Evolutionary conservation across 2,329 filamentous ascomycete genomes (phyloP), one percentile per base, ranked within the genome.

Genomic region (Daldinia eschscholtzii): DNA sequence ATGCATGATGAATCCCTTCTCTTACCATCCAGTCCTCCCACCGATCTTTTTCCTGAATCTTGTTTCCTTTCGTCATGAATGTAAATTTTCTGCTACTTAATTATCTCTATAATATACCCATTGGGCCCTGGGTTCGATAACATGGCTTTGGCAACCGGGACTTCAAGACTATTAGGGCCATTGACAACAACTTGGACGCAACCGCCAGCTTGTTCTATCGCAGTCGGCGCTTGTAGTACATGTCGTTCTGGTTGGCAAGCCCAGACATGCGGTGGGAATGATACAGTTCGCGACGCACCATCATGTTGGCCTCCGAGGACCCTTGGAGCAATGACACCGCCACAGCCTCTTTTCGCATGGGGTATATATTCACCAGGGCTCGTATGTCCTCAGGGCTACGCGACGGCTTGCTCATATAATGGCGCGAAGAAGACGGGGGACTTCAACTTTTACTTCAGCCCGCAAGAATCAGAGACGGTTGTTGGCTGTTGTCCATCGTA

Each of bases 401-500:
- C 56, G 30, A 52, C 65, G 2, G 65, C 65, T 28, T 67, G 65
- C 42, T 64, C 65, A 52, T 57, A 67, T 33, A 20, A 64, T 41
- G 65, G 56, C 3, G 48, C 26, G 30, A 30, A 6, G 12, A 15
- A 50, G 20, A 63, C 55, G 12, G 56, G 61, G 10, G 48, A 63
- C 30, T 67, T 64, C 33, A n/a, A 63, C 15, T 67, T 64, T 35
- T 18, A 23, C 1, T 67, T 67, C 33, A 18, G 9, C 6, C 50
- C 61, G 20, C 15, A 28, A 30, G 30, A n/a, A 15, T 59, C 65
- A 30, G 65, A 67, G 42, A 44, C 50, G n/a, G 65, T 15, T 18
- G 41, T 61, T 5, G 61, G 65, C 15, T 67, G 65, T 35, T 67
- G 65, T 28, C 65, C 65, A 30, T 35, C 61, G 65, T 67, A 61